phyloP scores from a whole-genome alignment of 2,329 filamentous ascomycete species.

The Tolypocladium pustulatum region DNA sequence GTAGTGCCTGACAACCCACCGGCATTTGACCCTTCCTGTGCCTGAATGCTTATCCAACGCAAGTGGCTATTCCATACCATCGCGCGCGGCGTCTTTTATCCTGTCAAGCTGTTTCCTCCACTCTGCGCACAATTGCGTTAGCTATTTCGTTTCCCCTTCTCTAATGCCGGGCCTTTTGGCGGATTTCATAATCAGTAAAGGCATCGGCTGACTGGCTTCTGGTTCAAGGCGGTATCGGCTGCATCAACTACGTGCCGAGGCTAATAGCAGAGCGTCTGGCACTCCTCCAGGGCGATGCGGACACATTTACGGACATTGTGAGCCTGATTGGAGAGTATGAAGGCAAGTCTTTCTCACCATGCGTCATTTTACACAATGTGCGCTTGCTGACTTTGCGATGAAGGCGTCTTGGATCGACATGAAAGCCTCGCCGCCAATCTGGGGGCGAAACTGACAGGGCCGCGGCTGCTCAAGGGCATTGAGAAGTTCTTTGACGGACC shows the following conservation, averaged over 20 bases:
- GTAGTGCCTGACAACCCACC: background rate
- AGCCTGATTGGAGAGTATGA: slow-evolving; percentile 70
- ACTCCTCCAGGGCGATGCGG: slow-evolving; percentile 44
- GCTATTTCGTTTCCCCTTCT: background rate
- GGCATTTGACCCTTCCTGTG: background rate
- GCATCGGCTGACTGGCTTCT: background rate
- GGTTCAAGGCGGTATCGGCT: slow-evolving; percentile 8
- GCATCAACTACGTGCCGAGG: slow-evolving; percentile 44
- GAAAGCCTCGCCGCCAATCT: slow-evolving; percentile 81
- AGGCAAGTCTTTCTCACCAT: slow-evolving; percentile 25
- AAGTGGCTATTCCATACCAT: background rate
- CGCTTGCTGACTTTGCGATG: slow-evolving; percentile 8
- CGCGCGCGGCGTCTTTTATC: background rate
- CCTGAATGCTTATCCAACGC: background rate
- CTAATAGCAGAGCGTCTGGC: slow-evolving; percentile 32
- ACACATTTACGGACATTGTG: slow-evolving; percentile 65
- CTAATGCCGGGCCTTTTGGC: background rate
- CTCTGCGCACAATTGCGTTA: background rate
- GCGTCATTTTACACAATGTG: background rate
- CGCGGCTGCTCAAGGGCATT: slow-evolving; percentile 75
- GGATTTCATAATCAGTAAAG: background rate
- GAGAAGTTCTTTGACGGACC: slow-evolving; percentile 78
- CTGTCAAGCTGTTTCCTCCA: background rate
- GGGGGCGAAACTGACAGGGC: slow-evolving; percentile 71
- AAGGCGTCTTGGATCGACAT: slow-evolving; percentile 69